A percentile compares a stretch with the other conserved stretches of the same genome.
Evolutionary conservation across 208 protist genomes (phyloP).

Genomic region (Trypanosoma cruzi): DNA sequence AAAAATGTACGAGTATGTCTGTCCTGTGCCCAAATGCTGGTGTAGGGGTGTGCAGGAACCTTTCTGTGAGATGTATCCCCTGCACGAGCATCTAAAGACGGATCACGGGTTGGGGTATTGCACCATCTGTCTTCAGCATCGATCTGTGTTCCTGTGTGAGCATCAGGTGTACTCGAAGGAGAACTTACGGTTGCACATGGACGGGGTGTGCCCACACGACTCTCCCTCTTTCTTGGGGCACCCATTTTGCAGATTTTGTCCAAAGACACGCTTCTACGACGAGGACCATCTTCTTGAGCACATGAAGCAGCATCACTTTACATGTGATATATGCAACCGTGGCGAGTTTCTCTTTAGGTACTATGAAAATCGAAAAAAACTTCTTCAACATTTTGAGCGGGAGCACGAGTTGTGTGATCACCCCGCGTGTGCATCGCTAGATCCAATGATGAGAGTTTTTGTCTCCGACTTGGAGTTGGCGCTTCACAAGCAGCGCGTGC

Average conservation of each 20-base stretch:
- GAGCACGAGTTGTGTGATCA: constrained; percentile 89
- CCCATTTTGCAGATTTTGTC: constrained; percentile 83
- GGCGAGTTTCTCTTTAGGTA: constrained; percentile 86
- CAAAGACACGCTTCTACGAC: constrained; percentile 68
- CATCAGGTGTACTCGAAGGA: constrained; percentile 64
- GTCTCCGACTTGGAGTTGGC: constrained; percentile 79
- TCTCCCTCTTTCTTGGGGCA: constrained; percentile 80
- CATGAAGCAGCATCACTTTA: constrained; percentile 90
- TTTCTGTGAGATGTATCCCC: constrained; percentile 52
- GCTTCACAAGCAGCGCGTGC: constrained; percentile 78
- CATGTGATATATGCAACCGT: constrained; percentile 88
- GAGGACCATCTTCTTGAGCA: constrained; percentile 84
- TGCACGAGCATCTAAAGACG: constrained; percentile 69
- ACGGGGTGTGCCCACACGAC: constrained; percentile 63
- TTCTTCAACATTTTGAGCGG: constrained; percentile 73
- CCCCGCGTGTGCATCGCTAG: constrained; percentile 64
- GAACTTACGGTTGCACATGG: constrained; percentile 56
- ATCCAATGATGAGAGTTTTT: constrained; percentile 87
- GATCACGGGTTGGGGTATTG: constrained; percentile 82
- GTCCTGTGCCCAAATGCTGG: constrained; percentile 77
- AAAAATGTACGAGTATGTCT: constrained; percentile 77
- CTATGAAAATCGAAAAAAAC: constrained; percentile 73
- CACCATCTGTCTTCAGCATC: constrained; percentile 66
- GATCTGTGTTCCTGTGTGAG: constrained; percentile 85
- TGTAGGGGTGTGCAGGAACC: constrained; percentile 65